Conservation (phyloP, 1,284 basidiomycete genomes). For the Sanghuangporus sanghuang region DNA sequence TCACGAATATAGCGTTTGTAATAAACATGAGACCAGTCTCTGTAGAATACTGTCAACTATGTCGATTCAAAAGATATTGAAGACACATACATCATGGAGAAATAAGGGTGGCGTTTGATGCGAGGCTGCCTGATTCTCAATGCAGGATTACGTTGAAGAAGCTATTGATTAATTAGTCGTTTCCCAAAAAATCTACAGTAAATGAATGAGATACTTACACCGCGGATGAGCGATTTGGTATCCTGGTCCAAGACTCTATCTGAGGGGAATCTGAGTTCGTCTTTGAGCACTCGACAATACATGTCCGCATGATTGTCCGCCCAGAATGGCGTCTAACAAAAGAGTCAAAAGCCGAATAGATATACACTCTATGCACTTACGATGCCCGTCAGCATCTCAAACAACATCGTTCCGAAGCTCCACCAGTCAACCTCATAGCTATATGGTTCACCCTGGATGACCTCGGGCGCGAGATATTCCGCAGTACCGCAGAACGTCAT, state of each 20-base stretch:
- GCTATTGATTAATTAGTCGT: slow-evolving; percentile 35
- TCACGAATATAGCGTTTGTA: slow-evolving; percentile 90
- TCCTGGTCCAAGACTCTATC: slow-evolving; percentile 89
- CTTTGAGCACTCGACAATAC: slow-evolving; percentile 88
- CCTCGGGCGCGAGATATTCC: slow-evolving; percentile 92
- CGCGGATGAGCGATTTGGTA: slow-evolving; percentile 92
- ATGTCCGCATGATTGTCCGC: slow-evolving; percentile 91
- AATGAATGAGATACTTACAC: slow-evolving; percentile 48
- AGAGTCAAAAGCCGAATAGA: slow-evolving; percentile 19
- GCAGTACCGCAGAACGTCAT: slow-evolving; percentile 88
- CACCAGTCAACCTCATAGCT: slow-evolving; percentile 97
- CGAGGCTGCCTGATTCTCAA: slow-evolving; percentile 88
- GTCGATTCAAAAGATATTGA: slow-evolving; percentile 18
- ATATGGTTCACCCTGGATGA: slow-evolving; percentile 88
- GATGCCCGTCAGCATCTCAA: slow-evolving; percentile 90
- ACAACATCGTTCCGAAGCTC: slow-evolving; percentile 96
- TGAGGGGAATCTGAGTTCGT: slow-evolving; percentile 85
- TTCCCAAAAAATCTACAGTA: slow-evolving; percentile 18
- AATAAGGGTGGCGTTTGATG: slow-evolving; percentile 93
- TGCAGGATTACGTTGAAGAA: slow-evolving; percentile 88
- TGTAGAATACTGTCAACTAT: slow-evolving; percentile 28
- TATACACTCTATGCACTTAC: slow-evolving; percentile 43
- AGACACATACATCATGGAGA: slow-evolving; percentile 82
- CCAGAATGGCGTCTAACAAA: slow-evolving; percentile 83
- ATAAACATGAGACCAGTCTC: slow-evolving; percentile 91